Evolutionary conservation across 108 stramenopile genomes (phyloP).

Genomic region (Nitzschia sp.): DNA sequence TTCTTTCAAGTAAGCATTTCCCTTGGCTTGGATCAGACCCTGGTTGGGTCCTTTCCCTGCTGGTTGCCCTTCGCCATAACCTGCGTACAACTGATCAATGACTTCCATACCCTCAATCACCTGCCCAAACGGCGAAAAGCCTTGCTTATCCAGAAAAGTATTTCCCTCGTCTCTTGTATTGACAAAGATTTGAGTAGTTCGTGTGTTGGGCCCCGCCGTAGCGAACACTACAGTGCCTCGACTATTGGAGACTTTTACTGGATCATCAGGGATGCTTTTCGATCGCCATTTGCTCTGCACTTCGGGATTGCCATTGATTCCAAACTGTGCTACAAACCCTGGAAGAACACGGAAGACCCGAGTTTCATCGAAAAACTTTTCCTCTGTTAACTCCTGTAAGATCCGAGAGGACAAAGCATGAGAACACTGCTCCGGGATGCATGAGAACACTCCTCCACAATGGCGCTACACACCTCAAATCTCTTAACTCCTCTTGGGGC

Average conservation of each 20-base stretch:
- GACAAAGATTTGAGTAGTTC: slow-evolving; percentile 93
- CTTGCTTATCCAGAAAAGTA: slow-evolving; percentile 89
- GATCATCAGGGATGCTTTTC: slow-evolving; percentile 75
- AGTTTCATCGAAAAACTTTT: slow-evolving; percentile 69
- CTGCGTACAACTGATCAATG: slow-evolving; percentile 81
- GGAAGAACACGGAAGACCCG: slow-evolving; percentile 90
- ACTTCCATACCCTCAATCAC: slow-evolving; percentile 92
- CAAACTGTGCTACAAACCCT: slow-evolving; percentile 92
- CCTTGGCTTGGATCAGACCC: slow-evolving; percentile 77
- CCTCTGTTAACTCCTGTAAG: slow-evolving; percentile 43
- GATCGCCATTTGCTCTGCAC: slow-evolving; percentile 73
- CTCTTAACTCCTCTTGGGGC: slow-evolving; percentile 76
- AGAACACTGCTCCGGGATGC: background rate
- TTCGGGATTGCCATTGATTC: slow-evolving; percentile 82
- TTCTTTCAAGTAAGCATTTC: slow-evolving; percentile 71
- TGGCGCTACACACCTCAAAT: slow-evolving; percentile 55
- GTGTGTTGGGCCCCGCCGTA: slow-evolving; percentile 86
- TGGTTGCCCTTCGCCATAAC: slow-evolving; percentile 91
- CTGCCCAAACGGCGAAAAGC: slow-evolving; percentile 90
- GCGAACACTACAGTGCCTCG: slow-evolving; percentile 91
- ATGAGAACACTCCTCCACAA: background rate
- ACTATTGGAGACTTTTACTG: slow-evolving; percentile 78
- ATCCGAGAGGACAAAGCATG: background rate
- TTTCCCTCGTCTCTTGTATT: slow-evolving; percentile 66
- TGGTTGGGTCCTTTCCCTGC: slow-evolving; percentile 82